phyloP scores from a whole-genome alignment of 2,329 filamentous ascomycete species.

The Neopestalotiopsis clavispora region DNA sequence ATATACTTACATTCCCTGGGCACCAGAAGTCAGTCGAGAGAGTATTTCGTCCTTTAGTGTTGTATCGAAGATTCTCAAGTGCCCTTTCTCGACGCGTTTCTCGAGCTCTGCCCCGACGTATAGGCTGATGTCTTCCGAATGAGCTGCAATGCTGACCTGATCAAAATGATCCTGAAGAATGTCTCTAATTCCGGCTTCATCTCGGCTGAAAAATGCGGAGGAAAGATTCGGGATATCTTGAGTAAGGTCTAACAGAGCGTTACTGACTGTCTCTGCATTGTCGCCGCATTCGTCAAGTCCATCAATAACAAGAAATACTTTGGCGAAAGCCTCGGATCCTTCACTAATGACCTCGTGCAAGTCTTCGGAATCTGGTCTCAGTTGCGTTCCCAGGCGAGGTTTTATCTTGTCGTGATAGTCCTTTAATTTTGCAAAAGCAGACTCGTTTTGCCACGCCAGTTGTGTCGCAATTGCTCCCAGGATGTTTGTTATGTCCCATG shows the following conservation, averaged over 20 bases:
- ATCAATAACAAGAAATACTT: background rate
- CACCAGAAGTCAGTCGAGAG: background rate
- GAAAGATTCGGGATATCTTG: background rate
- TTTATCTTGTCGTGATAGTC: background rate
- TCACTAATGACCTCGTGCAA: background rate
- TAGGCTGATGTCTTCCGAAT: background rate
- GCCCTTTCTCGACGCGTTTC: background rate
- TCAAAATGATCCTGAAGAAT: background rate
- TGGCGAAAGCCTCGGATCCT: background rate
- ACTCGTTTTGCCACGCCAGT: background rate
- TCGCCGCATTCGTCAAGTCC: background rate
- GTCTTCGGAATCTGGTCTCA: background rate
- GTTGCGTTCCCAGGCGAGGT: background rate
- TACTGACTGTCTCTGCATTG: background rate
- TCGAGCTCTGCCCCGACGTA: background rate
- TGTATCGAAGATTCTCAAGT: background rate
- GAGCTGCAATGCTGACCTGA: background rate
- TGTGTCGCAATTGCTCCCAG: background rate
- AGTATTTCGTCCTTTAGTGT: background rate
- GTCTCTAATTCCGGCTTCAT: background rate
- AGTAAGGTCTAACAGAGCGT: background rate
- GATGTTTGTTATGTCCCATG: background rate
- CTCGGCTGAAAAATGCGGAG: background rate
- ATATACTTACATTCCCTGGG: background rate
- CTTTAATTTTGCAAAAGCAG: background rate